Percentiles rank a stretch among this genome's conserved stretches.
Evolutionary conservation across 2,329 filamentous ascomycete species (phyloP).

Genomic region (Zopfia rhizophila): DNA sequence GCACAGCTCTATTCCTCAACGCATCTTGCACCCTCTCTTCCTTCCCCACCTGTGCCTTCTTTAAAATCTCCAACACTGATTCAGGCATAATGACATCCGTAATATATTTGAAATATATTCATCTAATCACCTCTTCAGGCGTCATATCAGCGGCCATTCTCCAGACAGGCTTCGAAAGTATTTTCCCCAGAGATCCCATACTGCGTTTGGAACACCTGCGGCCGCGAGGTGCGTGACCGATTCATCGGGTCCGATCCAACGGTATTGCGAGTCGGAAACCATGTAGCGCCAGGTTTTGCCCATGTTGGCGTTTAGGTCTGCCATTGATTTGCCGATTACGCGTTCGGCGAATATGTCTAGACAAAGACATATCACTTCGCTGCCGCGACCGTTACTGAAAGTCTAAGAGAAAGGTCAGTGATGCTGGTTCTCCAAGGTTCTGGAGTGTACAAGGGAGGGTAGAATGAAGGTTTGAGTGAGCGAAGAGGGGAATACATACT

Average conservation of each 20-base stretch:
- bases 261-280: conserved; percentile 83
- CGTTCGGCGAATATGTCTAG: conserved; percentile 79
- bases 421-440: too few relatives aligned
- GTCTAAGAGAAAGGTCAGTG: too few relatives aligned
- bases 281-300: conserved; percentile 86
- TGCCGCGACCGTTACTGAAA: conserved; percentile 84
- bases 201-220: conserved; percentile 82
- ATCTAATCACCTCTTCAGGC: conserved; percentile 82
- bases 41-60: conserved; percentile 71
- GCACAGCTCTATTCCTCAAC: conserved; percentile 75
- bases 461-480: too few relatives aligned
- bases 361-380: conserved; percentile 85
- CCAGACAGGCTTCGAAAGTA: conserved; percentile 85
- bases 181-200: conserved; percentile 93
- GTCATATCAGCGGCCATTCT: conserved; percentile 84
- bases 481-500: too few relatives aligned
- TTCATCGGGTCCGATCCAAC: conserved; percentile 91
- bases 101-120: conserved; percentile 91
- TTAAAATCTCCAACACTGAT: conserved; percentile 76
- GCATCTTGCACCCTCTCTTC: conserved; percentile 74
- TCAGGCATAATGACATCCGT: conserved; percentile 85
- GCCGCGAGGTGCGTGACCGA: conserved; percentile 88
- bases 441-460: too few relatives aligned
- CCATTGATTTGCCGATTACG: conserved; percentile 75
- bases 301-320: conserved; percentile 78